Conservation (phyloP, 805 yeast genomes). For the Hanseniaspora clermontiae region DNA sequence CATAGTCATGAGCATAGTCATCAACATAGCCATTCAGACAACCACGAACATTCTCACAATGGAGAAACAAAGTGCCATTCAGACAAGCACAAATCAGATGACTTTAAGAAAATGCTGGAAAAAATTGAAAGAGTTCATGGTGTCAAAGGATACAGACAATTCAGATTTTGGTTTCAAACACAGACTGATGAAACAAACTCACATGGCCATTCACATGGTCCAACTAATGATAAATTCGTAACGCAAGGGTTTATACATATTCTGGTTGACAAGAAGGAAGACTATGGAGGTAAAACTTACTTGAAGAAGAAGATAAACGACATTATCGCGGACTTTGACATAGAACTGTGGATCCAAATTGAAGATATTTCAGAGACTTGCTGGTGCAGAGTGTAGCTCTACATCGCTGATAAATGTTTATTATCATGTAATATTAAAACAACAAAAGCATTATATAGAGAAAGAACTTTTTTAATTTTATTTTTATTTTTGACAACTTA, state of each 20-base stretch:
- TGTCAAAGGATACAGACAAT: conserved; percentile 33
- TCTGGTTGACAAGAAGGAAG: conserved; percentile 29
- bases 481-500: not conserved
- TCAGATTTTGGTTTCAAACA: conserved; percentile 17
- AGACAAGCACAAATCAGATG: conserved; percentile 26
- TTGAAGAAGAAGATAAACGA: conserved; percentile 48
- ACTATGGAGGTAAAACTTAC: conserved; percentile 43
- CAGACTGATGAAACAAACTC: conserved; percentile 12
- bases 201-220: conserved; percentile 15
- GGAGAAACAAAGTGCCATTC: conserved; percentile 44
- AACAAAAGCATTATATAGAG: not conserved
- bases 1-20: conserved; percentile 29
- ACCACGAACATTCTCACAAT: conserved; percentile 28
- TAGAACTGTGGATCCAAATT: conserved; percentile 43
- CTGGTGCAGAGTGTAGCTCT: conserved; percentile 12
- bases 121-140: conserved; percentile 68
- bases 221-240: conserved; percentile 3
- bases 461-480: not conserved
- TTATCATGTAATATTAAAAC: not conserved
- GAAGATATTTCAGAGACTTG: conserved; percentile 18
- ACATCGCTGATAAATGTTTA: not conserved
- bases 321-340: conserved; percentile 63
- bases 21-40: conserved; percentile 24
- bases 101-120: conserved; percentile 51
- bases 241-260: conserved; percentile 11